Percentiles rank a stretch among this genome's conserved stretches.
phyloP scores from a whole-genome alignment of 192 early-diverging fungal species.

The Podila verticillata region DNA sequence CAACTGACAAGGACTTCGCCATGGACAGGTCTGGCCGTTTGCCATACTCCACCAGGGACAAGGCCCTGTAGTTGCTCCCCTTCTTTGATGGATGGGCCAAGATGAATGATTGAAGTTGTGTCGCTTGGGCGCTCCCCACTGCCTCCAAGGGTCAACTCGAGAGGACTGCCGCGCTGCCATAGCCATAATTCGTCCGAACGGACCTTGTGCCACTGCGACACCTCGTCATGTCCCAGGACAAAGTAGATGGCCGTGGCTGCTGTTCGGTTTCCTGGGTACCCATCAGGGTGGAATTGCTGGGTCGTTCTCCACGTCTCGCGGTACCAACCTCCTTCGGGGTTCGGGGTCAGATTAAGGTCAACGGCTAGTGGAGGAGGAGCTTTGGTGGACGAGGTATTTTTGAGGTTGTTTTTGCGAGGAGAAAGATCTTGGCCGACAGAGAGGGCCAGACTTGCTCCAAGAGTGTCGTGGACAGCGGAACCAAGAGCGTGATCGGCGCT shows the following conservation, averaged over 20 bases:
- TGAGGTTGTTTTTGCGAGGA: too few species aligned
- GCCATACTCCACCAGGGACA: slow-evolving; percentile 15
- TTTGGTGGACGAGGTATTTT: too few species aligned
- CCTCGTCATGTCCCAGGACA: slow-evolving; percentile 2
- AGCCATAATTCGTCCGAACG: slow-evolving; percentile 13
- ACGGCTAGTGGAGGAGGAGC: too few species aligned
- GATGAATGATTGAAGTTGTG: background rate
- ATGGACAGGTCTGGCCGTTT: background rate
- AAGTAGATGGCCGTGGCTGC: slow-evolving; percentile 14
- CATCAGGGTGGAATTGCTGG: too few species aligned
- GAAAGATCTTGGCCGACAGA: too few species aligned
- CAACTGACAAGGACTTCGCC: slow-evolving; percentile 11
- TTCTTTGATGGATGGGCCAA: slow-evolving; percentile 8
- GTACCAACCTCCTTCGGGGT: too few species aligned
- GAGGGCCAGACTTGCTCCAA: too few species aligned
- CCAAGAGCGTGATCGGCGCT: too few species aligned
- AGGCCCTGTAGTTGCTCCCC: slow-evolving; percentile 8
- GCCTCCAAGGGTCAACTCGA: slow-evolving; percentile 6
- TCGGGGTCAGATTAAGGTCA: too few species aligned
- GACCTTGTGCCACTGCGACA: slow-evolving; percentile 10
- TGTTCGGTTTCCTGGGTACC: background rate
- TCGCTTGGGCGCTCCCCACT: background rate
- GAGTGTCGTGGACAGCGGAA: too few species aligned
- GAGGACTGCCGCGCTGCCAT: slow-evolving; percentile 8
- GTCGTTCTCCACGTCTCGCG: too few species aligned